Conservation (phyloP, 1,139 yeast species). For the Yamadazyma epiphylla region DNA sequence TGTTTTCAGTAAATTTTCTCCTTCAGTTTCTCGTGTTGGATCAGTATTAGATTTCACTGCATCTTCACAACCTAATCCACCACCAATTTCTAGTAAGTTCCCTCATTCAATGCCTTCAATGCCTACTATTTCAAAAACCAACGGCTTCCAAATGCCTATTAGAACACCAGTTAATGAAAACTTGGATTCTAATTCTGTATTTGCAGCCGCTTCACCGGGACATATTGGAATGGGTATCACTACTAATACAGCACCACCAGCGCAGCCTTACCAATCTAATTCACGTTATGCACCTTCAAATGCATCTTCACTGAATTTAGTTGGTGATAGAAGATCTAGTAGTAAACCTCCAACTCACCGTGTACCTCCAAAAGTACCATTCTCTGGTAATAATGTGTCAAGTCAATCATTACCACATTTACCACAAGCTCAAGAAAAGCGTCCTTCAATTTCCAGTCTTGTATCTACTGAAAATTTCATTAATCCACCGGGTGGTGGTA, state of each 20-base stretch:
- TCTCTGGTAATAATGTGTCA: constrained; percentile 13
- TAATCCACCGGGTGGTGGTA: constrained; percentile 13
- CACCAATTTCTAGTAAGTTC: constrained; percentile 1
- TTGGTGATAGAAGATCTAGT: constrained; percentile 6
- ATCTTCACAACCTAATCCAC: constrained; percentile 2
- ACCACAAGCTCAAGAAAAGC: constrained; percentile 10
- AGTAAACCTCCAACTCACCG: constrained; percentile 8
- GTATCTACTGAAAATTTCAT: constrained; percentile 20
- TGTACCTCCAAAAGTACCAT: constrained; percentile 7
- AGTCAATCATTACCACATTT: constrained; percentile 5
- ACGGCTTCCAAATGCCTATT: constrained; percentile 2
- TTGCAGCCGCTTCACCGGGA: constrained; percentile 5
- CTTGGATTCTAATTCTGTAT: constrained; percentile 7
- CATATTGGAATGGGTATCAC: background rate
- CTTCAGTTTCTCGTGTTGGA: constrained; percentile 53
- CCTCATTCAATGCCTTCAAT: background rate
- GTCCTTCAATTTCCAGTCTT: constrained; percentile 23
- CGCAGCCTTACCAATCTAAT: constrained; percentile 2
- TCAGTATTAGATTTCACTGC: constrained; percentile 44
- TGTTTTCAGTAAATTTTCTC: constrained; percentile 72
- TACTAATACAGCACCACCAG: constrained; percentile 1
- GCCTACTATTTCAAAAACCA: no score
- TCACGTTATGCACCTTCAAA: constrained; percentile 28
- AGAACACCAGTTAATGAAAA: constrained; percentile 11
- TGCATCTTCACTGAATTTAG: constrained; percentile 21